phyloP scores from a whole-genome alignment of 1,284 basidiomycete genomes.

The Volvariella volvacea region DNA sequence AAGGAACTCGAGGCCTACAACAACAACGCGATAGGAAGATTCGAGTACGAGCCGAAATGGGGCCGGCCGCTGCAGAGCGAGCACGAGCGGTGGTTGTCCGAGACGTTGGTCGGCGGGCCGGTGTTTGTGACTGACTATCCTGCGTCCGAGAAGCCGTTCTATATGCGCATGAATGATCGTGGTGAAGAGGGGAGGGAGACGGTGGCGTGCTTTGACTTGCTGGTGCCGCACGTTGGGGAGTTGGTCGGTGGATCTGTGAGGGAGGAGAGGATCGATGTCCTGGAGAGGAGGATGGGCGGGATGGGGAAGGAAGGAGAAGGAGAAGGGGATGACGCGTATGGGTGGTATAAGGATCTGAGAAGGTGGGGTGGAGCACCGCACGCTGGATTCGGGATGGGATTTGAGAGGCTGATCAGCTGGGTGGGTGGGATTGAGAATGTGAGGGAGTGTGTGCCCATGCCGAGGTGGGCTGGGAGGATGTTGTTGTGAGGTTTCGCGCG shows the following conservation, averaged over 20 bases:
- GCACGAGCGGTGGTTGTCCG: constrained; percentile 89
- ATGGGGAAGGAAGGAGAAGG: constrained; percentile 10
- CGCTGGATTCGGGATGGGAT: constrained; percentile 91
- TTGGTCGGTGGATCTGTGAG: constrained; percentile 88
- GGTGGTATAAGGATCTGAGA: constrained; percentile 84
- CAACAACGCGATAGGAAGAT: constrained; percentile 21
- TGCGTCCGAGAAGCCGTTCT: constrained; percentile 81
- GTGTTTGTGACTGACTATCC: constrained; percentile 95
- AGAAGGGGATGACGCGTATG: constrained; percentile 48
- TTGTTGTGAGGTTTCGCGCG: constrained; percentile 36
- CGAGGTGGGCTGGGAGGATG: constrained; percentile 82
- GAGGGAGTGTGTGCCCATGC: constrained; percentile 85
- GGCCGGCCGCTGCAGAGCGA: constrained; percentile 77
- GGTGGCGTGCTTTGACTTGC: constrained; percentile 91
- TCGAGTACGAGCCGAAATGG: constrained; percentile 60
- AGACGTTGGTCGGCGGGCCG: constrained; percentile 60
- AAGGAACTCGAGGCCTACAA: constrained; percentile 42
- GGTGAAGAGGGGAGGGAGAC: constrained; percentile 39
- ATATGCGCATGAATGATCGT: constrained; percentile 71
- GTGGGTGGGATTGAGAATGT: constrained; percentile 81
- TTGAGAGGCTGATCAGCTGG: constrained; percentile 84
- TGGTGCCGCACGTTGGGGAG: constrained; percentile 87
- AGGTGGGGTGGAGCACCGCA: constrained; percentile 80
- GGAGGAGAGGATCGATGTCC: constrained; percentile 68
- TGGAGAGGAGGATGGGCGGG: constrained; percentile 53